A percentile compares a stretch with the other conserved stretches of the same genome.
phyloP scores from a whole-genome alignment of 2,329 filamentous ascomycete genomes.

The Pseudopyricularia cyperi region DNA sequence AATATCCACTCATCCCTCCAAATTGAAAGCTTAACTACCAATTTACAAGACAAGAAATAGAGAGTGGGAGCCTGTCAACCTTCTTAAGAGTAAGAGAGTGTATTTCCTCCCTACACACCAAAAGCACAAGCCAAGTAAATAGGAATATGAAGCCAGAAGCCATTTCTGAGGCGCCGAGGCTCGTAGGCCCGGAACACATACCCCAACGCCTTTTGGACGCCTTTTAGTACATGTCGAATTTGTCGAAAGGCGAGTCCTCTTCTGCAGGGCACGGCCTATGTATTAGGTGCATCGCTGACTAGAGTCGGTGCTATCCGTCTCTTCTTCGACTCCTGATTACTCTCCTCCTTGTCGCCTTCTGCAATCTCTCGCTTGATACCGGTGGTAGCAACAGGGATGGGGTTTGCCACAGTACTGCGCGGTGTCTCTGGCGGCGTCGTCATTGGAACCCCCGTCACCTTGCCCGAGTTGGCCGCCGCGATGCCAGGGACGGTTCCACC shows the following conservation, averaged over 20 bases:
- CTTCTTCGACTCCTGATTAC: constrained; percentile 46
- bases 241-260: background rate
- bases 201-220: background rate
- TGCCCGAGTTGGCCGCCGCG: constrained; percentile 57
- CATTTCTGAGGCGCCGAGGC: background rate
- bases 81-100: background rate
- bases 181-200: background rate
- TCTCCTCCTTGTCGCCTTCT: constrained; percentile 39
- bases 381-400: constrained; percentile 25
- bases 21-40: no score
- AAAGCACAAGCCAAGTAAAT: background rate
- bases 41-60: no score
- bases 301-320: constrained; percentile 57
- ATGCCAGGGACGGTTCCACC: constrained; percentile 66
- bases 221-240: background rate
- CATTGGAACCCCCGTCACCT: constrained; percentile 53
- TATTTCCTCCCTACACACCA: background rate
- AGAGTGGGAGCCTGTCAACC: no score
- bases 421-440: constrained; percentile 89
- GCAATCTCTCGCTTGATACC: constrained; percentile 45
- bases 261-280: background rate
- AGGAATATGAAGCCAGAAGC: background rate
- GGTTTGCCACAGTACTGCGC: constrained; percentile 37
- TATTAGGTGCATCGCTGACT: constrained; percentile 20
- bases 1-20: no score